Percentiles rank a stretch among this genome's conserved stretches.
phyloP scores from a whole-genome alignment of 495 filamentous ascomycete genomes.

The Corynascus novoguineensis region DNA sequence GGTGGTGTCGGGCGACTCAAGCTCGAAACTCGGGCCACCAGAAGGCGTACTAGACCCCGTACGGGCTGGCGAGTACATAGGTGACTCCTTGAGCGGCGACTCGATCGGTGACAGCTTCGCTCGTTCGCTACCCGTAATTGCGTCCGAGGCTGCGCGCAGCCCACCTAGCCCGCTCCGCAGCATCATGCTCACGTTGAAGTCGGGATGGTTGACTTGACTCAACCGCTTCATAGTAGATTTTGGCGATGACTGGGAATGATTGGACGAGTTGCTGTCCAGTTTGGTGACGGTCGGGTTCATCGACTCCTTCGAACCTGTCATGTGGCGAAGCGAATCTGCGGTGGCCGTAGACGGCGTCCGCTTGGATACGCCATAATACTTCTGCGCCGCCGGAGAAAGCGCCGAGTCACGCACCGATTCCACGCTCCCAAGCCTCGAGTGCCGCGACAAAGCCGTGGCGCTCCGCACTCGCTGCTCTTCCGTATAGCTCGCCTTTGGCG shows the following conservation, averaged over 20 bases:
- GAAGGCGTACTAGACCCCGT: conserved; percentile 87
- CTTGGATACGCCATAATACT: conserved; percentile 56
- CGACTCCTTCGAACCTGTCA: conserved; percentile 45
- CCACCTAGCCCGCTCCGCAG: conserved; percentile 46
- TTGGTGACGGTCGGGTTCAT: conserved; percentile 59
- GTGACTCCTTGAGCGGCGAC: conserved; percentile 59
- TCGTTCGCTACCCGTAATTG: conserved; percentile 59
- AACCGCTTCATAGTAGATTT: conserved; percentile 46
- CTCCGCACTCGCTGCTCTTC: conserved; percentile 62
- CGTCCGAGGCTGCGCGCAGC: conserved; percentile 75
- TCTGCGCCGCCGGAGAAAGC: conserved; percentile 45
- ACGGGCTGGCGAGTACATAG: conserved; percentile 60
- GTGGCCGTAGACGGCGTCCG: conserved; percentile 48
- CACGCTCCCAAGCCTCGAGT: conserved; percentile 73
- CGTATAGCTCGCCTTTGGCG: conserved; percentile 60
- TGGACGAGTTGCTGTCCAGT: conserved; percentile 55
- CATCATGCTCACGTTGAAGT: conserved; percentile 45
- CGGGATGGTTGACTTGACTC: conserved; percentile 46
- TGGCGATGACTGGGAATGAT: conserved; percentile 44
- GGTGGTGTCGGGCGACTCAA: conserved; percentile 62
- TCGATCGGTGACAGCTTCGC: conserved; percentile 51
- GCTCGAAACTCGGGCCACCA: conserved; percentile 69
- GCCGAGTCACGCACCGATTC: conserved; percentile 47
- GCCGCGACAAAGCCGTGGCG: conserved; percentile 57
- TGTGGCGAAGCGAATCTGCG: conserved; percentile 42